These are phyloP conservation scores for Lunularia cruciata DNA, from an alignment of 225 moss, liverwort and hornwort species.

Conservation along the genomic window DNA sequence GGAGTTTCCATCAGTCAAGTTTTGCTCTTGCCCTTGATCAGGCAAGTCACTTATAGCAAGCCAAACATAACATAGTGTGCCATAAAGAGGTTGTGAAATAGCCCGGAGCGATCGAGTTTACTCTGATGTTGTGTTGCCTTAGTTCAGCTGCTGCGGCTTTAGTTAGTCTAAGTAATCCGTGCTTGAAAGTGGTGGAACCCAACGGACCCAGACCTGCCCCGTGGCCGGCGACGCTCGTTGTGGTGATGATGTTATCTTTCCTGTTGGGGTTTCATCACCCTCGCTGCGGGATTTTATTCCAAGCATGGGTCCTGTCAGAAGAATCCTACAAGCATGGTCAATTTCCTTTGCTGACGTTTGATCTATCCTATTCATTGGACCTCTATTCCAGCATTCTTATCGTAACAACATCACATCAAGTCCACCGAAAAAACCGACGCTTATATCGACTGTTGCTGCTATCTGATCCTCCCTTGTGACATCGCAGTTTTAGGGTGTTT, in stretches of 20 bases:
- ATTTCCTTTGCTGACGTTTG: conserved; percentile 25
- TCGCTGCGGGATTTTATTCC: conserved; percentile 45
- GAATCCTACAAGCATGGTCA: conserved; percentile 22
- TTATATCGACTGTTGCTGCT: conserved; percentile 27
- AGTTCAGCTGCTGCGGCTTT: conserved; percentile 30
- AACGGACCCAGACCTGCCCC: conserved; percentile 25
- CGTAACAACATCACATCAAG: conserved; percentile 51
- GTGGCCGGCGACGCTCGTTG: conserved; percentile 3
- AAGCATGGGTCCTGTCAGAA: conserved; percentile 33
- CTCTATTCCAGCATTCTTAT: conserved; percentile 38
- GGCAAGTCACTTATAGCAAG: too few species aligned
- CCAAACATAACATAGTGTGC: too few species aligned
- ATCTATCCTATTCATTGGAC: conserved; percentile 25
- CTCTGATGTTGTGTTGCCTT: conserved; percentile 27
- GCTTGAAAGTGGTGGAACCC: conserved; percentile 36
- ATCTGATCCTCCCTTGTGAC: conserved; percentile 38
- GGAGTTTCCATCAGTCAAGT: too few species aligned
- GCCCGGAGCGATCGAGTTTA: conserved; percentile 29
- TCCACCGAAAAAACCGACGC: conserved; percentile 25
- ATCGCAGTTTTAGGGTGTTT: too few species aligned
- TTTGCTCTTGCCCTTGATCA: too few species aligned
- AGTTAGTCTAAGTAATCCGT: conserved; percentile 28
- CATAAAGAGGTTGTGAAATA: conserved; percentile 14
- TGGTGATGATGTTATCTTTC: conserved; percentile 36
- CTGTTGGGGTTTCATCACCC: conserved; percentile 28